Percentiles rank a stretch among this genome's conserved stretches.
These are phyloP conservation scores for Eutypella sp. DNA, from an alignment of 2,329 filamentous ascomycete genomes.

Conservation along the genomic window DNA sequence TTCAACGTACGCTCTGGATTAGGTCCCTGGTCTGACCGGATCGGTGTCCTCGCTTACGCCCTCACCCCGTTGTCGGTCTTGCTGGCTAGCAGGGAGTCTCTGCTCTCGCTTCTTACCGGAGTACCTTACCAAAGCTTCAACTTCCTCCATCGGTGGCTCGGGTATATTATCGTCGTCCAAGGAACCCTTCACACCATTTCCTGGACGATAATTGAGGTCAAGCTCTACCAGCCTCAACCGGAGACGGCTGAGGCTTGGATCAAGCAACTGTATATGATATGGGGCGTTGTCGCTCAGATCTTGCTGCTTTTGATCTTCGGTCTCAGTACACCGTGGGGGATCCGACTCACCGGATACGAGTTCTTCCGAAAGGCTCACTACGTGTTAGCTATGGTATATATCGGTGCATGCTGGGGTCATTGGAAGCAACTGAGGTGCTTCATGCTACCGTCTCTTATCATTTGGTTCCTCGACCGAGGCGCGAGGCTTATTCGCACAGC, in stretches of 20 bases:
- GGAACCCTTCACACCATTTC: conserved; percentile 63
- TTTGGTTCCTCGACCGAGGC: conserved; percentile 61
- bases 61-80: conserved; percentile 66
- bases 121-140: conserved; percentile 74
- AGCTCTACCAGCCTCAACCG: conserved; percentile 69
- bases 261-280: conserved; percentile 63
- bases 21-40: conserved; percentile 63
- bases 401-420: conserved; percentile 72
- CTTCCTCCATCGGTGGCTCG: conserved; percentile 72
- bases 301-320: conserved; percentile 57
- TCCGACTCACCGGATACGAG: conserved; percentile 67
- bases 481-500: conserved; percentile 53
- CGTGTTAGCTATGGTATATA: conserved; percentile 66
- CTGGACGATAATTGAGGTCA: conserved; percentile 63
- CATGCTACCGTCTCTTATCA: conserved; percentile 58
- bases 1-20: conserved; percentile 62
- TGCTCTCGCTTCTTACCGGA: conserved; percentile 65
- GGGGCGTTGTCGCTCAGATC: conserved; percentile 65
- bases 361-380: conserved; percentile 73
- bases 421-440: conserved; percentile 66
- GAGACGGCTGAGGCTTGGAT: conserved; percentile 52
- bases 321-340: conserved; percentile 53
- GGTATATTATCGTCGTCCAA: conserved; percentile 67
- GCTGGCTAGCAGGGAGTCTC: conserved; percentile 63
- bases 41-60: conserved; percentile 68